Evolutionary conservation across 208 protist species (phyloP).

Genomic region (Acanthamoeba triangularis): DNA sequence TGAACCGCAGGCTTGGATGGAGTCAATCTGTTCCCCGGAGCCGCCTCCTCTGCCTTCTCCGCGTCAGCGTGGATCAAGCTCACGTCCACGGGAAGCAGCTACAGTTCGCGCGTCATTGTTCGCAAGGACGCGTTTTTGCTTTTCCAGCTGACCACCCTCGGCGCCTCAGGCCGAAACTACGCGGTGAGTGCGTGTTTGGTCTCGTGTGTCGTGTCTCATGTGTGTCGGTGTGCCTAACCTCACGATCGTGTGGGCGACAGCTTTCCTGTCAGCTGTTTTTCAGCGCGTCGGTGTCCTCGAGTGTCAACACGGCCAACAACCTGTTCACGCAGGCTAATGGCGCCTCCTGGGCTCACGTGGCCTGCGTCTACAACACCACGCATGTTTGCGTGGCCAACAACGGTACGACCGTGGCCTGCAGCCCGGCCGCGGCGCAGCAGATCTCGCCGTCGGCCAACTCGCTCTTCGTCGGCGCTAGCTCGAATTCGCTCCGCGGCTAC

Average conservation of each 20-base stretch:
- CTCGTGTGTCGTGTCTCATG: not conserved
- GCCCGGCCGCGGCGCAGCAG: not conserved
- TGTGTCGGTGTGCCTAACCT: not conserved
- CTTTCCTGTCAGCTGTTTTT: not conserved
- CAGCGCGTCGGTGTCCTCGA: not conserved
- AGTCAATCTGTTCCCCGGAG: not conserved
- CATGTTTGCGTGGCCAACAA: not conserved
- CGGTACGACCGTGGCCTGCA: not conserved
- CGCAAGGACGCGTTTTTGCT: not conserved
- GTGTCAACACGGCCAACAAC: not conserved
- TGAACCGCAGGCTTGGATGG: not conserved
- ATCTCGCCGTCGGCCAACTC: not conserved
- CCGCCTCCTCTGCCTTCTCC: not conserved
- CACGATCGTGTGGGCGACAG: not conserved
- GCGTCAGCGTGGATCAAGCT: constrained; percentile 21
- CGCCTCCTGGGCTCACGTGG: not conserved
- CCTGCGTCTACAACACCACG: constrained; percentile 25
- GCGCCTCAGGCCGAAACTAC: not conserved
- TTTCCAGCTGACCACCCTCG: not conserved
- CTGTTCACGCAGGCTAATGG: not conserved
- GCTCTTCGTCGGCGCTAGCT: not conserved
- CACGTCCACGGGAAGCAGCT: not conserved
- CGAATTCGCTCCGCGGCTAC: not conserved
- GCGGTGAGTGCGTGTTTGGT: not conserved
- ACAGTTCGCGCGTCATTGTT: not conserved